Evolutionary conservation across 495 filamentous ascomycete genomes (phyloP).

Genomic region (Aspergillus campestris): DNA sequence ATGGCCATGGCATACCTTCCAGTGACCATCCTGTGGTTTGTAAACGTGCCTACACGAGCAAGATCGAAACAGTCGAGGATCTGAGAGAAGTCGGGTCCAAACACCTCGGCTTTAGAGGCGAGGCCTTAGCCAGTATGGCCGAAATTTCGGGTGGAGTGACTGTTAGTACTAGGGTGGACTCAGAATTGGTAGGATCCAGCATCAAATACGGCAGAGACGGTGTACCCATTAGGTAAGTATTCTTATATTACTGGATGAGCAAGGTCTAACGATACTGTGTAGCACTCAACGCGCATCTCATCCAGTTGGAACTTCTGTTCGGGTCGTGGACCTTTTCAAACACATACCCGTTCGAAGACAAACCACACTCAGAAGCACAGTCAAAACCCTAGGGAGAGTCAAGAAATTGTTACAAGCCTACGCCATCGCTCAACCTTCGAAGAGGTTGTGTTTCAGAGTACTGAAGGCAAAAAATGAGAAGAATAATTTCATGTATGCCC

Average conservation of each 20-base stretch:
- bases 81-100: conserved; percentile 54
- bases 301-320: conserved; percentile 73
- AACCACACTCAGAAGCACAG: conserved; percentile 48
- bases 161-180: conserved; percentile 62
- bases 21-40: conserved; percentile 64
- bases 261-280: not conserved
- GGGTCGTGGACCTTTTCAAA: conserved; percentile 58
- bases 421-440: conserved; percentile 58
- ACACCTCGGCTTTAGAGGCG: conserved; percentile 81
- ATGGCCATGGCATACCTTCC: conserved; percentile 70
- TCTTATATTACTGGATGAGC: not conserved
- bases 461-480: conserved; percentile 53
- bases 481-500: conserved; percentile 64
- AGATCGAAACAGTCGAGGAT: conserved; percentile 66
- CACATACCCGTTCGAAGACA: conserved; percentile 68
- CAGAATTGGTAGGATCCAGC: conserved; percentile 55
- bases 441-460: conserved; percentile 60
- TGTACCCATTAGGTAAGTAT: conserved; percentile 34
- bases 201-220: conserved; percentile 46
- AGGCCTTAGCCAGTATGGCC: conserved; percentile 72
- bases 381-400: conserved; percentile 54
- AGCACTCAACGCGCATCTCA: conserved; percentile 46
- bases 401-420: conserved; percentile 67
- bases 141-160: conserved; percentile 55
- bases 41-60: conserved; percentile 72